Percentiles rank a stretch among this genome's conserved stretches.
phyloP scores from a whole-genome alignment of 2,329 filamentous ascomycete genomes.

The Delphinella strobiligena region DNA sequence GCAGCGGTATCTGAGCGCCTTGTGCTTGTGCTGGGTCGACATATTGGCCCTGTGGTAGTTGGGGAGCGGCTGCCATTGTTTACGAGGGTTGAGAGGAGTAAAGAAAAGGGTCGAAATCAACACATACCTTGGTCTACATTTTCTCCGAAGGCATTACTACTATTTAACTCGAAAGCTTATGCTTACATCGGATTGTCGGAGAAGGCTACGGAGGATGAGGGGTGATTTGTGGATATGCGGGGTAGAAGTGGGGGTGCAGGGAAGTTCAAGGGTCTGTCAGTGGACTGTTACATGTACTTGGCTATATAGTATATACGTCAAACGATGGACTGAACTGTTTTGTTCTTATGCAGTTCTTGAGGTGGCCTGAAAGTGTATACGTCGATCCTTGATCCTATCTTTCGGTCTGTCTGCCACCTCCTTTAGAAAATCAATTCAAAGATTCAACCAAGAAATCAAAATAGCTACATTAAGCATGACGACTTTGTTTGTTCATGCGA shows the following conservation, averaged over 20 bases:
- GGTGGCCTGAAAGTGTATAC: too few species aligned
- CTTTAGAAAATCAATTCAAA: too few species aligned
- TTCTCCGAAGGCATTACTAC: constrained; percentile 1
- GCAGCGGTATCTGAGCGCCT: constrained; percentile 35
- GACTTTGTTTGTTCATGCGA: too few species aligned
- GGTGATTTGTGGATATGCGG: constrained; percentile 7
- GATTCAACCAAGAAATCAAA: too few species aligned
- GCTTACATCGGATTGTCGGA: background rate
- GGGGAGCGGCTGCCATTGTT: constrained; percentile 7
- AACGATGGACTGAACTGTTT: too few species aligned
- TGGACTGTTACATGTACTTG: too few species aligned
- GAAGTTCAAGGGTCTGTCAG: too few species aligned
- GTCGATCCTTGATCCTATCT: too few species aligned
- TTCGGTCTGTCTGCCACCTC: too few species aligned
- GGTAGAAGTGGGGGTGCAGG: constrained; percentile 4
- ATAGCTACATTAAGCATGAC: too few species aligned
- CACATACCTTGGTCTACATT: background rate
- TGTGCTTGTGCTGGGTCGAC: constrained; percentile 21
- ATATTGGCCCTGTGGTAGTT: constrained; percentile 9
- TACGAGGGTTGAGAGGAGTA: background rate
- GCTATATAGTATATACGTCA: too few species aligned
- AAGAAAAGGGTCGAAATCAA: background rate
- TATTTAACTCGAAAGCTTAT: background rate
- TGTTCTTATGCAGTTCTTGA: too few species aligned
- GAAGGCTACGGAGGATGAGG: constrained; percentile 6